Conservation (phyloP, 805 yeast genomes). For the Myxozyma vanderwaltii region DNA sequence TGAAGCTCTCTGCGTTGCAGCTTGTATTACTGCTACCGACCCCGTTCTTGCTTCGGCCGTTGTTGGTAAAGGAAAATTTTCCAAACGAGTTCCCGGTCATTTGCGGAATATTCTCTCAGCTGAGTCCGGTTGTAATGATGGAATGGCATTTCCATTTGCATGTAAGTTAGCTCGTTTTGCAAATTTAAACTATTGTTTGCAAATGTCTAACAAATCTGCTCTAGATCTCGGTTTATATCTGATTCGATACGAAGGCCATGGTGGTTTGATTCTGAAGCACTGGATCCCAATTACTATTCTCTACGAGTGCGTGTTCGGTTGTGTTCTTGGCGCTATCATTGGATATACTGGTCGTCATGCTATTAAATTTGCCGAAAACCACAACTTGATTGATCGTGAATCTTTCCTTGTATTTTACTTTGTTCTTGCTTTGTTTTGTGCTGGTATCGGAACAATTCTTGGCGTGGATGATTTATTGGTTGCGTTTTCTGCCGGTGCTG, state of each 20-base stretch:
- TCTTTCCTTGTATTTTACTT: constrained; percentile 84
- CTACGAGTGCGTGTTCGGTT: constrained; percentile 82
- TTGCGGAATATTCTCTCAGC: constrained; percentile 79
- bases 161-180: constrained; percentile 27
- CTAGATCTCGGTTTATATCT: constrained; percentile 60
- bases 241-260: constrained; percentile 64
- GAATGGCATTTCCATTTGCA: constrained; percentile 93
- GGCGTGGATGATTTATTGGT: constrained; percentile 89
- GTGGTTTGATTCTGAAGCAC: constrained; percentile 69
- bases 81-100: constrained; percentile 90
- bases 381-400: constrained; percentile 78
- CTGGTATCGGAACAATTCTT: constrained; percentile 84
- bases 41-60: constrained; percentile 95
- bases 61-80: constrained; percentile 91
- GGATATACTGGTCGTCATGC: constrained; percentile 73
- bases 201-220: too few relatives aligned
- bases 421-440: constrained; percentile 77
- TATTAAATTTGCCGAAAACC: constrained; percentile 71
- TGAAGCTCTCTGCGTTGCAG: constrained; percentile 72
- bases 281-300: constrained; percentile 77
- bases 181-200: background rate
- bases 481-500: constrained; percentile 90
- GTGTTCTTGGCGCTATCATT: constrained; percentile 67
- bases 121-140: constrained; percentile 90
- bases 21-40: constrained; percentile 93